These are phyloP conservation scores for Ogataea paraovalis DNA, from an alignment of 805 yeast genomes.

Conservation along the genomic window DNA sequence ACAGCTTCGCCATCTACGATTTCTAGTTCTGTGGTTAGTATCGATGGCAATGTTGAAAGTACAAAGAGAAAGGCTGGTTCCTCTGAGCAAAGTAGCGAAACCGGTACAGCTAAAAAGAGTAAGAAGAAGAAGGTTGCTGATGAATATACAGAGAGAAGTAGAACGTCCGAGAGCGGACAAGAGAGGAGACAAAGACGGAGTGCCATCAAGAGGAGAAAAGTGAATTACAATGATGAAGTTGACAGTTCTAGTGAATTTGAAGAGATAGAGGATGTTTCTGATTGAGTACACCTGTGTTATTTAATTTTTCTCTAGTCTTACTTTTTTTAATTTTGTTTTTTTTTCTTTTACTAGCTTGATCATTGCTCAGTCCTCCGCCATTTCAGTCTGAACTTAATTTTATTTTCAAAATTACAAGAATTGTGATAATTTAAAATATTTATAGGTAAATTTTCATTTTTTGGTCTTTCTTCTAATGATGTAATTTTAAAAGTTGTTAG, in stretches of 20 bases:
- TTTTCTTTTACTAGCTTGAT: no score
- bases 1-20: background rate
- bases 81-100: background rate
- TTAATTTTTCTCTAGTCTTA: no score
- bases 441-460: background rate
- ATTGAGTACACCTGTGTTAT: background rate
- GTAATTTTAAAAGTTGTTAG: no score
- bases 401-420: no score
- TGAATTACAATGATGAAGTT: slow-evolving; percentile 1
- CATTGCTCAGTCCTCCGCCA: no score
- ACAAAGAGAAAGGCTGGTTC: background rate
- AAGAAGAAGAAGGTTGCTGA: background rate
- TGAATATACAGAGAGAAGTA: background rate
- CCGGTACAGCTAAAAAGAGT: background rate
- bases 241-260: background rate
- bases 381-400: no score
- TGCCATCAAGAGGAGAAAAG: background rate
- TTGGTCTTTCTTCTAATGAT: no score
- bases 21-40: no score
- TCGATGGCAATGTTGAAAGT: background rate
- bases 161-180: background rate
- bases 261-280: background rate
- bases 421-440: background rate
- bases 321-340: no score
- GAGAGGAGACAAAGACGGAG: background rate